Conservation (phyloP, 2,329 filamentous ascomycete genomes). For the Aspergillus japonicus region DNA sequence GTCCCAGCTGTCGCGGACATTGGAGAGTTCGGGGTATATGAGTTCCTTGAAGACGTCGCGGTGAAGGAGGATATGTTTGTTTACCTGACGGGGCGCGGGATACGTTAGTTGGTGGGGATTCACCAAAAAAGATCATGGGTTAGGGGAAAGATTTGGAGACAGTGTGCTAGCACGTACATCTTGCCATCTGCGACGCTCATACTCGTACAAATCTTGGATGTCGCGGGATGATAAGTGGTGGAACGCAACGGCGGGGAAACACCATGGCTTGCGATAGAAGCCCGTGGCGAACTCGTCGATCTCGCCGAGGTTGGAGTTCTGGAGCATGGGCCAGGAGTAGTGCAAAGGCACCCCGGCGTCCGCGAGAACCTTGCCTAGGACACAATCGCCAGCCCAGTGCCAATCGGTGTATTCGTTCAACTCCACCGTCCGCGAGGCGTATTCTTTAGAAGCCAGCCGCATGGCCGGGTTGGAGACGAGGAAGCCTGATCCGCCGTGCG, state of each 20-base stretch:
- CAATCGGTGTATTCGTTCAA: slow-evolving; percentile 48
- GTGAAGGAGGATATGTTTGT: slow-evolving; percentile 31
- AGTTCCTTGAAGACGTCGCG: slow-evolving; percentile 39
- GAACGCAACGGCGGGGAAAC: slow-evolving; percentile 50
- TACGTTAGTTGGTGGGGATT: neutral
- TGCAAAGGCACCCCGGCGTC: slow-evolving; percentile 48
- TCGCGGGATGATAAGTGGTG: slow-evolving; percentile 49
- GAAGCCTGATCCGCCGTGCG: slow-evolving; percentile 55
- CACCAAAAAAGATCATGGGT: no score
- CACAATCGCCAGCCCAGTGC: slow-evolving; percentile 53
- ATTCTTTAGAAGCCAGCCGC: slow-evolving; percentile 45
- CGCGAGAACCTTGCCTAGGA: slow-evolving; percentile 48
- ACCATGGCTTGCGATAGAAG: slow-evolving; percentile 48
- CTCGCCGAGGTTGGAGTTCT: slow-evolving; percentile 44
- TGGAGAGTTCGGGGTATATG: slow-evolving; percentile 33
- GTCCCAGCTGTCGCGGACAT: slow-evolving; percentile 34
- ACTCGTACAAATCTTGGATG: slow-evolving; percentile 45
- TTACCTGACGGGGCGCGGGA: neutral
- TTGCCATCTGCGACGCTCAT: slow-evolving; percentile 56
- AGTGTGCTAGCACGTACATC: slow-evolving; percentile 52
- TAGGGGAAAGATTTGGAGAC: neutral
- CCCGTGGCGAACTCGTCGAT: slow-evolving; percentile 44
- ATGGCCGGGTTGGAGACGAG: slow-evolving; percentile 53
- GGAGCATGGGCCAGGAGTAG: slow-evolving; percentile 50
- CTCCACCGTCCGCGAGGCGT: slow-evolving; percentile 40